Evolutionary conservation across 257 asterid species (phyloP).

Genomic region (Jacaranda copaia): DNA sequence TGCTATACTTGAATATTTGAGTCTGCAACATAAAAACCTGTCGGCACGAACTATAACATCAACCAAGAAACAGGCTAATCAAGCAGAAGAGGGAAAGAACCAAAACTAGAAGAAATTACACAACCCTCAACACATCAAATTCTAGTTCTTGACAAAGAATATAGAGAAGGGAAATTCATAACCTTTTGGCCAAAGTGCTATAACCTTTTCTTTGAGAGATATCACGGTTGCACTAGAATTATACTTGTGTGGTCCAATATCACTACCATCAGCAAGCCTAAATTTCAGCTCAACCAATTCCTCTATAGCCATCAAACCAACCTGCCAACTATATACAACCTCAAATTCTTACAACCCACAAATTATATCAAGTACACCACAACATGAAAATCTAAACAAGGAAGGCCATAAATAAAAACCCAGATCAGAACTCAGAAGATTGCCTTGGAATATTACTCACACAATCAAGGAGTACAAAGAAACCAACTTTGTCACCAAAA

Average conservation of each 20-base stretch:
- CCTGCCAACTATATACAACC: constrained; percentile 33
- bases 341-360: constrained; percentile 49
- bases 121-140: no score
- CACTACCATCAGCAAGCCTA: constrained; percentile 96
- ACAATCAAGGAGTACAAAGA: constrained; percentile 30
- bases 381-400: constrained; percentile 19
- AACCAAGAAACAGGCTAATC: background rate
- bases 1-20: background rate
- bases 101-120: no score
- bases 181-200: constrained; percentile 96
- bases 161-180: constrained; percentile 26
- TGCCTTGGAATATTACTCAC: constrained; percentile 11
- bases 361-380: constrained; percentile 34
- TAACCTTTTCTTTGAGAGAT: constrained; percentile 86
- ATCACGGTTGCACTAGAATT: constrained; percentile 67
- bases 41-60: background rate
- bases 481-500: constrained; percentile 29
- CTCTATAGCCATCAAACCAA: constrained; percentile 73
- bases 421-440: constrained; percentile 37
- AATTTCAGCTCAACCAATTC: constrained; percentile 89
- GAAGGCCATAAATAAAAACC: constrained; percentile 30
- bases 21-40: background rate
- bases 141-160: no score
- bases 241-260: constrained; percentile 89
- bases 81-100: background rate